Evolutionary conservation across 1,139 yeast genomes (phyloP), one percentile per base, ranked within the genome.

Genomic region (Nakaseomyces glabratus): DNA sequence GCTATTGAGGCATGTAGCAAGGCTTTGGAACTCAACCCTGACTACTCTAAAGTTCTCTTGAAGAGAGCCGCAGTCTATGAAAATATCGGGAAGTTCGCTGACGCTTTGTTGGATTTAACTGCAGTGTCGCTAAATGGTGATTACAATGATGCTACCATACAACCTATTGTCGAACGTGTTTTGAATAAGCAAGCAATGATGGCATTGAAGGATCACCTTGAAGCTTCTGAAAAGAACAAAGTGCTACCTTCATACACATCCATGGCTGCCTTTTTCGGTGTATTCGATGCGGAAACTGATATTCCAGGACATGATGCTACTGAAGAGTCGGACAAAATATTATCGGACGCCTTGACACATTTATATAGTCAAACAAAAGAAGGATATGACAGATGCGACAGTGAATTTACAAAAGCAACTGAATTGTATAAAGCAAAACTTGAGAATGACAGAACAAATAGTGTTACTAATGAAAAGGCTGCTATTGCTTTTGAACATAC

Each of bases 71-170:
- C 81, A 44, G 93, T 96, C 21, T 80, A 81, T 57, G 98, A 93
- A 63, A 72, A 73, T 46, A 61, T 84, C 46, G 94, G 77, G 49
- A 67, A 71, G 46, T 85, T 73, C 61, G 72, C 76, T 36, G 95
- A 88, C 40, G 90, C 98, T 35, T 77, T 86, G 74, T 77, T 80
- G 59, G 98, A 93, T 61, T 73, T 84, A 60, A 88, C 97, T 38
- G 88, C 94, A 3, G 67, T 80, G 55, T 75, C 88, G 24, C 68
- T 81, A 44, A 73, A 71, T 54, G 86, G 86, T 30, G 86, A 85
- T 38, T 81, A 84, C 63, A 74, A 75, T 52, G 84, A 82, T 59
- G 78, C 77, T 52, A 69, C 82, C 21, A 72, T 82, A 40, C 95
- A 86, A 60, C 71, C 74, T 46, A 74, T 82, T 38, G 76, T 93